Evolutionary conservation across 768 basidiomycete genomes (phyloP), one percentile per base, ranked within the genome.

Genomic region (Cystobasidium ongulense): DNA sequence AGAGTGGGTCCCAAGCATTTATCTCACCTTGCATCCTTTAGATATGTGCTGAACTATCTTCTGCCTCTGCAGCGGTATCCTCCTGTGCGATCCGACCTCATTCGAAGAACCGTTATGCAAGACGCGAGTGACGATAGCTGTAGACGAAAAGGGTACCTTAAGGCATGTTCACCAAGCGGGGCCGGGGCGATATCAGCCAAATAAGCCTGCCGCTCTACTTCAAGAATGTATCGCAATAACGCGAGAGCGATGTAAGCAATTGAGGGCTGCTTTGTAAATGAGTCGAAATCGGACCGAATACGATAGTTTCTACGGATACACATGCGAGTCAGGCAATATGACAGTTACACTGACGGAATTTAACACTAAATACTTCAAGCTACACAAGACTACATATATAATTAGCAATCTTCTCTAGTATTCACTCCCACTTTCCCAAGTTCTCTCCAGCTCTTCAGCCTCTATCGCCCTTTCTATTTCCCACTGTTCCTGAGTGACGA

Each of bases 51-150:
- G 68, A 71, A 31, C 21, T 7, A n/a, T 17, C 41, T 53, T 38
- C 18, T 74, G 46, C 50, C 15, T 33, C 17, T 41, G 11, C 77
- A 90, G 89, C 36, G 85, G 85, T 62, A 83, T 86, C 29, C 80
- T 94, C 11, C 82, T 97, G 2, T 84, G 88, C 0, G 95, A 98
- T 81, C 90, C 92, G 0, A 89, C 91, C 0, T 84, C 91, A 0
- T 96, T 95, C 80, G 95, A 98, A 82, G 89, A 92, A 76, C 89
- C 91, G 0, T 84, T 96, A 7, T 85, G 93, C 66, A 87, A 89
- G 17, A 88, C 90, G 0, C 85, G 85, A 0, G 79, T 92, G 70
- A 86, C 87, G 0, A 80, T 93, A 38, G 82, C 88, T 0, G 75
- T 90, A 3, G 86, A 17, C 84, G 84, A 0, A 82, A 86, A 1